Conservation (phyloP, 345 rosid genomes). For the Atalantia buxifolia region DNA sequence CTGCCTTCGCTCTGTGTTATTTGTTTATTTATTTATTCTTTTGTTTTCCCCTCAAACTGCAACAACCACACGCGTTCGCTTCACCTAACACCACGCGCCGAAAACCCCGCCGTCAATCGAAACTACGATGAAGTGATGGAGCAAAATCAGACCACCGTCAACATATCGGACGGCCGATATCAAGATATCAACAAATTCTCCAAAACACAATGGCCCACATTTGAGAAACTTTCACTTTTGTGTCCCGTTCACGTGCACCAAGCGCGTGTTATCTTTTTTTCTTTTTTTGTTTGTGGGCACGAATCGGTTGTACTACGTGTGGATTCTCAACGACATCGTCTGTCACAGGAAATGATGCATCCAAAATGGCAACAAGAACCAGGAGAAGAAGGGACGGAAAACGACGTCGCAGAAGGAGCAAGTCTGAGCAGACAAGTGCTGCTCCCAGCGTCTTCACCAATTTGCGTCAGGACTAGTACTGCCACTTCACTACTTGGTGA, state of each 20-base stretch:
- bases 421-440: slow-evolving; percentile 17
- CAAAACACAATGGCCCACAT: not conserved
- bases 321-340: not conserved
- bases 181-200: not conserved
- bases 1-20: not conserved
- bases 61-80: not conserved
- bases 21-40: too few species aligned
- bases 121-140: too few species aligned
- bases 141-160: not conserved
- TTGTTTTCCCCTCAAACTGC: too few species aligned
- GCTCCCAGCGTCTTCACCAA: slow-evolving; percentile 7
- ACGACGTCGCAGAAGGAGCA: slow-evolving; percentile 17
- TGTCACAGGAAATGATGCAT: slow-evolving; percentile 20
- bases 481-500: not conserved
- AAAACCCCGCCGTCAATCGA: not conserved
- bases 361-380: slow-evolving; percentile 20
- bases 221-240: not conserved
- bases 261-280: not conserved
- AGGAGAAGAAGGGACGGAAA: slow-evolving; percentile 11
- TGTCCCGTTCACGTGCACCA: not conserved
- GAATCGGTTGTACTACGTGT: too few species aligned
- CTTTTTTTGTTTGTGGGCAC: too few species aligned
- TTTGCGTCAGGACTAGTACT: slow-evolving; percentile 4
- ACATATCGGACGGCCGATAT: not conserved
- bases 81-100: not conserved